A percentile compares a stretch with the other conserved stretches of the same genome.
These are phyloP conservation scores for Acmispon strigosus DNA, from an alignment of 306 rosid genomes.

Conservation along the genomic window DNA sequence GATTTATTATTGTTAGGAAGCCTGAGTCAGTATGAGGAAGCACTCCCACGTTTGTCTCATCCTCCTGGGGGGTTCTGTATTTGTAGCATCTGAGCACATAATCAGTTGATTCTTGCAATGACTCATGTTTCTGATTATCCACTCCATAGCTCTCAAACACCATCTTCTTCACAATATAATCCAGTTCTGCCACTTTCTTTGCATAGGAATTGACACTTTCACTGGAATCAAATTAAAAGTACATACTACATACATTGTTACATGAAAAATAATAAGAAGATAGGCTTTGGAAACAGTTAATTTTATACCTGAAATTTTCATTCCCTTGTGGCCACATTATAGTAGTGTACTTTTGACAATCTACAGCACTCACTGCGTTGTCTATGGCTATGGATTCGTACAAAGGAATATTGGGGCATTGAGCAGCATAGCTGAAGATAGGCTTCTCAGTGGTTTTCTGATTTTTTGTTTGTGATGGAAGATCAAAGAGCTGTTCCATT, in stretches of 20 bases:
- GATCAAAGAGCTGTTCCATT: conserved; percentile 11
- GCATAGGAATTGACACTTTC: conserved; percentile 14
- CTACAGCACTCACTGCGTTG: neutral
- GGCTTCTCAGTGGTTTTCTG: conserved; percentile 13
- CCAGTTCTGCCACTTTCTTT: conserved; percentile 13
- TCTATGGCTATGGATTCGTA: conserved; percentile 11
- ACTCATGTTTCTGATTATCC: neutral
- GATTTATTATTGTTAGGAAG: conserved; percentile 9
- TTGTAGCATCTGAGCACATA: conserved; percentile 14
- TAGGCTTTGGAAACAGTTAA: too few species aligned
- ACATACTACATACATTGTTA: too few species aligned
- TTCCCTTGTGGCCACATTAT: conserved; percentile 28
- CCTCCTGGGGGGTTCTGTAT: neutral
- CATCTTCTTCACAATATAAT: conserved; percentile 6
- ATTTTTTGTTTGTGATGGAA: neutral
- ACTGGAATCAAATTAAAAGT: neutral
- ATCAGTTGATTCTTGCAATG: neutral
- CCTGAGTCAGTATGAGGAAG: conserved; percentile 14
- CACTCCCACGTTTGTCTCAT: conserved; percentile 14
- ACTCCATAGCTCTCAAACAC: conserved; percentile 25
- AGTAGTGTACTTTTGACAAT: neutral
- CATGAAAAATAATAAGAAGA: too few species aligned
- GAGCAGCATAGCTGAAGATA: neutral
- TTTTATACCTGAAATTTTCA: neutral
- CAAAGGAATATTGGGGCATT: conserved; percentile 2